A percentile compares a stretch with the other conserved stretches of the same genome.
Conservation (phyloP, 2,329 filamentous ascomycete genomes). For the Paecilomyces sp. region DNA sequence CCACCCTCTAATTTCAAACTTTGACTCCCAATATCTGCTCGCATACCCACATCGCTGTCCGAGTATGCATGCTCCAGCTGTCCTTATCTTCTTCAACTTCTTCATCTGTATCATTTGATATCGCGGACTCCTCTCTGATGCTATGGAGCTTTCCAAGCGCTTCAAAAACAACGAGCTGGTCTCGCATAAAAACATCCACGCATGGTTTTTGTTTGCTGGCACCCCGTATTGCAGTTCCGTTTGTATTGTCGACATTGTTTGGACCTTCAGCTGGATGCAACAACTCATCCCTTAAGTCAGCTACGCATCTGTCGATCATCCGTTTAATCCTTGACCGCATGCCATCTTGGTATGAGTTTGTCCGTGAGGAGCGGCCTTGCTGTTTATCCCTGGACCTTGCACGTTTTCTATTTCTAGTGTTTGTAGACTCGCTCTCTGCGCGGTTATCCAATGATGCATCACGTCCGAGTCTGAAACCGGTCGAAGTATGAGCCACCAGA, state of each 20-base stretch:
- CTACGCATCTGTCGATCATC: constrained; percentile 39
- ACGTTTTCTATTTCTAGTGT: neutral
- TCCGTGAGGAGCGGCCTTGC: neutral
- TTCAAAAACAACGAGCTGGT: constrained; percentile 55
- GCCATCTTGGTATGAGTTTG: constrained; percentile 8
- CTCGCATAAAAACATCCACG: constrained; percentile 50
- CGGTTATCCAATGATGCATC: constrained; percentile 42
- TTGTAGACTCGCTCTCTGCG: constrained; percentile 9
- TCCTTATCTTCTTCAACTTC: constrained; percentile 17
- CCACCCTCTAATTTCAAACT: neutral
- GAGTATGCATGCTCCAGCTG: constrained; percentile 34
- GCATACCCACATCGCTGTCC: constrained; percentile 40
- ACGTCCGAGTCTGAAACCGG: constrained; percentile 42
- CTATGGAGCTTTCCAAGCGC: constrained; percentile 40
- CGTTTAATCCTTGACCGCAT: constrained; percentile 18
- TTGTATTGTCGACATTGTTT: neutral
- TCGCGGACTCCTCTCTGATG: neutral
- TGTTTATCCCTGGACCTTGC: neutral
- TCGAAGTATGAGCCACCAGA: constrained; percentile 45
- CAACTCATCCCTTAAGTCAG: constrained; percentile 37
- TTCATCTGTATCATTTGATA: constrained; percentile 3
- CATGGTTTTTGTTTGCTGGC: constrained; percentile 25
- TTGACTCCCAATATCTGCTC: constrained; percentile 25
- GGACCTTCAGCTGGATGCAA: constrained; percentile 27
- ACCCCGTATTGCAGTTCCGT: neutral